A percentile compares a stretch with the other conserved stretches of the same genome.
Evolutionary conservation across 73 alveolate species (phyloP).

Genomic region (Blepharisma stoltei): DNA sequence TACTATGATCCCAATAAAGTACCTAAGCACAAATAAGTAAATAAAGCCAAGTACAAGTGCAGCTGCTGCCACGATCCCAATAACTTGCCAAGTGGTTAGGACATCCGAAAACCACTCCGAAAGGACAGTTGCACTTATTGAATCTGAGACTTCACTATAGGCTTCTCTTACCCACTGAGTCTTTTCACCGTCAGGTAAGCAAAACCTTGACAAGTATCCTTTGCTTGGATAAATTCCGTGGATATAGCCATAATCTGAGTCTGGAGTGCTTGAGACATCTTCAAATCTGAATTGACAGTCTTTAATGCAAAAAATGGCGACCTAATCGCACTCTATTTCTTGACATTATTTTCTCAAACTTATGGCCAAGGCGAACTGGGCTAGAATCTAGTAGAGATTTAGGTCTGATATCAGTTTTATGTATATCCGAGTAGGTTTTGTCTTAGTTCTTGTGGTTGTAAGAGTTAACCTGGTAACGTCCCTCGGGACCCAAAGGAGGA

Average conservation of each 20-base stretch:
- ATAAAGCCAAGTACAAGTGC: slow-evolving; percentile 65
- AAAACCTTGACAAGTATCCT: slow-evolving; percentile 16
- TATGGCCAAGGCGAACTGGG: neutral
- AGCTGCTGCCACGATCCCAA: slow-evolving; percentile 56
- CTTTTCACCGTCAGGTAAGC: slow-evolving; percentile 3
- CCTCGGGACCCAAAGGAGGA: no score
- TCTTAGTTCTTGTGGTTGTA: no score
- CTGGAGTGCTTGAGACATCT: neutral
- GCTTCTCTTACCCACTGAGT: neutral
- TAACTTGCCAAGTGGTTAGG: slow-evolving; percentile 42
- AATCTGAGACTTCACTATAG: neutral
- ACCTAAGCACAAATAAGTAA: slow-evolving; percentile 63
- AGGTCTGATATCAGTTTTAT: no score
- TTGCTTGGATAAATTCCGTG: neutral
- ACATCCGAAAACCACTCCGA: slow-evolving; percentile 18
- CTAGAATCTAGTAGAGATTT: neutral
- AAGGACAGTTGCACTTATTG: neutral
- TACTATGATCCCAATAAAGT: slow-evolving; percentile 71
- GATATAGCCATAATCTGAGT: neutral
- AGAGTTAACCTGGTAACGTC: no score
- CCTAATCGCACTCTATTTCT: no score
- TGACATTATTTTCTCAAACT: no score
- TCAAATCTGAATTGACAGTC: neutral
- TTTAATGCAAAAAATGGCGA: no score
- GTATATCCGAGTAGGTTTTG: no score